Percentiles rank a stretch among this genome's conserved stretches.
These are phyloP conservation scores for Monilinia laxa DNA, from an alignment of 2,329 filamentous ascomycete species.

Conservation along the genomic window DNA sequence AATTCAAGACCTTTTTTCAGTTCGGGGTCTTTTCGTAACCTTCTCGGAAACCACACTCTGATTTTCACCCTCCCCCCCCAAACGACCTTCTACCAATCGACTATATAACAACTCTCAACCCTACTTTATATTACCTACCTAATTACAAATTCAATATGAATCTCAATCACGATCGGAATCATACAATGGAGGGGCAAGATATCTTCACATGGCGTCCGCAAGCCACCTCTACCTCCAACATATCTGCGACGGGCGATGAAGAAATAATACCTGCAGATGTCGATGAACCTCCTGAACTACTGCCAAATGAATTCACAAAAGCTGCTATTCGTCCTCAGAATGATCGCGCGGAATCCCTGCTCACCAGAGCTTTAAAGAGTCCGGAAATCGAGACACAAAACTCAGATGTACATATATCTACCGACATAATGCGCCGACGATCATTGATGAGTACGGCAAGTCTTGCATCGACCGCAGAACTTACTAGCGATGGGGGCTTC, in stretches of 20 bases:
- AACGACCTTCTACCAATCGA: neutral
- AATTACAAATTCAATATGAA: slow-evolving; percentile 27
- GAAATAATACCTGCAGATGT: slow-evolving; percentile 68
- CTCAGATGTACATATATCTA: slow-evolving; percentile 43
- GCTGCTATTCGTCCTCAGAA: slow-evolving; percentile 47
- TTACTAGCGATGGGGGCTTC: slow-evolving; percentile 91
- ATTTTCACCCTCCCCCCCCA: neutral
- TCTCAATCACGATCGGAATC: slow-evolving; percentile 26
- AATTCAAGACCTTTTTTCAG: slow-evolving; percentile 2
- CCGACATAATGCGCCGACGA: slow-evolving; percentile 42
- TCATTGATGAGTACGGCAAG: slow-evolving; percentile 79
- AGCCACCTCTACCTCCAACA: slow-evolving; percentile 36
- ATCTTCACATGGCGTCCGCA: slow-evolving; percentile 48
- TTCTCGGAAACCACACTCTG: neutral
- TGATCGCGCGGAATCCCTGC: slow-evolving; percentile 71
- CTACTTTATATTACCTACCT: slow-evolving; percentile 18
- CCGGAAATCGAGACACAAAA: slow-evolving; percentile 55
- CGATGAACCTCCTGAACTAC: slow-evolving; percentile 81
- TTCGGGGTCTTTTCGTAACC: neutral
- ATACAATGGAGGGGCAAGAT: slow-evolving; percentile 39
- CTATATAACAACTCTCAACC: slow-evolving; percentile 12
- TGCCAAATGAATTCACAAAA: slow-evolving; percentile 37
- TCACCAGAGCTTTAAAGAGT: slow-evolving; percentile 79
- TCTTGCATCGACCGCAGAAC: slow-evolving; percentile 75
- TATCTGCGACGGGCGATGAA: slow-evolving; percentile 48